Conservation (phyloP, 805 yeast genomes). For the Candida silvatica region DNA sequence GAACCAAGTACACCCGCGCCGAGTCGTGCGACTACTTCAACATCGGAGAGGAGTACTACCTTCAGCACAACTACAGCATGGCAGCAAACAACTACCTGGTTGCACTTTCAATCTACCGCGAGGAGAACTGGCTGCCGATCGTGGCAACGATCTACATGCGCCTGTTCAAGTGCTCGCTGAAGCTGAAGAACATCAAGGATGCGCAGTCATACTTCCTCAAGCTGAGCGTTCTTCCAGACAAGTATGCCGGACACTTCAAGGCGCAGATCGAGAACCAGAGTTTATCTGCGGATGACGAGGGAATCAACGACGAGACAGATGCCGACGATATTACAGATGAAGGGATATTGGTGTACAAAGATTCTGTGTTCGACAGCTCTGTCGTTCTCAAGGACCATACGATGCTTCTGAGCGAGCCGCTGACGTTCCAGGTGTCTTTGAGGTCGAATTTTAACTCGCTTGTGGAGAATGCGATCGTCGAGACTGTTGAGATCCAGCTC, state of each 20-base stretch:
- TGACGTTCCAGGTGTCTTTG: slow-evolving; percentile 24
- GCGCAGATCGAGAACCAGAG: slow-evolving; percentile 4
- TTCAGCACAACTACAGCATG: slow-evolving; percentile 25
- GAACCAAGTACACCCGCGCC: slow-evolving; percentile 27
- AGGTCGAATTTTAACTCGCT: slow-evolving; percentile 19
- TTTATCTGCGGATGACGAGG: slow-evolving; percentile 2
- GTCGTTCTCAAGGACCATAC: slow-evolving; percentile 11
- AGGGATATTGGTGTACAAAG: slow-evolving; percentile 10
- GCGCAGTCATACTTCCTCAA: slow-evolving; percentile 26
- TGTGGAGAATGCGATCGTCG: slow-evolving; percentile 10
- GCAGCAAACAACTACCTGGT: slow-evolving; percentile 34
- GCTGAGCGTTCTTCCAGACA: slow-evolving; percentile 18
- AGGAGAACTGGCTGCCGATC: slow-evolving; percentile 33
- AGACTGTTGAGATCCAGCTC: slow-evolving; percentile 14
- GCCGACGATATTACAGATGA: slow-evolving; percentile 4
- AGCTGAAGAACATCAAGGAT: slow-evolving; percentile 24
- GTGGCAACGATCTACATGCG: slow-evolving; percentile 25
- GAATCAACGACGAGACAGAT: neutral
- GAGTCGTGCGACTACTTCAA: slow-evolving; percentile 37
- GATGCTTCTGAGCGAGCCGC: slow-evolving; percentile 13
- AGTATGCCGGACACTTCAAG: neutral
- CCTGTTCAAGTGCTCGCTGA: slow-evolving; percentile 30
- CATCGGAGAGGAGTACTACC: slow-evolving; percentile 40
- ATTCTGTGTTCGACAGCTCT: slow-evolving; percentile 11
- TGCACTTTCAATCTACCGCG: slow-evolving; percentile 27